Conservation (phyloP, 2,329 filamentous ascomycete genomes). For the Aureobasidium zeae region DNA sequence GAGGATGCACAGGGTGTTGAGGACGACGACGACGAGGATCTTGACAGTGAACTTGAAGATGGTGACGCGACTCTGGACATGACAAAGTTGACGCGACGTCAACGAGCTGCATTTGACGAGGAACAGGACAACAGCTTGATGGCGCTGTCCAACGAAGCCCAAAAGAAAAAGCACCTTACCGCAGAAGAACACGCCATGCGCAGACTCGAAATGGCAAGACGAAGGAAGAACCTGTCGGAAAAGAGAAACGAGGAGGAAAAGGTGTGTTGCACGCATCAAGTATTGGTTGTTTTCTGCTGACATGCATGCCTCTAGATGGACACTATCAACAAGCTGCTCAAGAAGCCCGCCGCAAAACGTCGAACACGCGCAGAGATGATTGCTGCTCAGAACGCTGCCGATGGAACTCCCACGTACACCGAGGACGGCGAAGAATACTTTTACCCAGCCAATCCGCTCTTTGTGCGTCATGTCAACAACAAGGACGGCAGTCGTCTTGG, state of each 20-base stretch:
- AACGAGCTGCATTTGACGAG: slow-evolving; percentile 51
- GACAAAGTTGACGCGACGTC: slow-evolving; percentile 58
- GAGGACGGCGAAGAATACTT: slow-evolving; percentile 20
- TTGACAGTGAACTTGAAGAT: slow-evolving; percentile 34
- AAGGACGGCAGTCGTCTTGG: slow-evolving; percentile 54
- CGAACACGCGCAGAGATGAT: slow-evolving; percentile 40
- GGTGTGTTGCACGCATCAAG: slow-evolving; percentile 32
- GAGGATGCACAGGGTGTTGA: slow-evolving; percentile 25
- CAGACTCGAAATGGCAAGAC: slow-evolving; percentile 62
- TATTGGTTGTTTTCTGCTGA: slow-evolving; percentile 12
- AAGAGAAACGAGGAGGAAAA: slow-evolving; percentile 74
- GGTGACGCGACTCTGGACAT: slow-evolving; percentile 50
- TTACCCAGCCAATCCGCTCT: slow-evolving; percentile 45
- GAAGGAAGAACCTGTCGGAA: slow-evolving; percentile 64
- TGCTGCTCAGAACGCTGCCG: slow-evolving; percentile 34
- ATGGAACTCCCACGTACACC: slow-evolving; percentile 43
- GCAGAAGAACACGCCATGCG: slow-evolving; percentile 66
- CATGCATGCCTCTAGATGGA: slow-evolving; percentile 55
- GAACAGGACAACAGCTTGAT: slow-evolving; percentile 36
- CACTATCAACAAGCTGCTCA: slow-evolving; percentile 82
- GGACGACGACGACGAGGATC: slow-evolving; percentile 26
- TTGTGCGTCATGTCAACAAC: slow-evolving; percentile 62
- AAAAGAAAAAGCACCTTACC: slow-evolving; percentile 63
- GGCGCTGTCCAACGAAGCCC: slow-evolving; percentile 55
- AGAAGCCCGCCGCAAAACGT: slow-evolving; percentile 71